Base-by-base conservation (phyloP, 129 eudicot species). In the Chrysanthemum seticuspe region DNA sequence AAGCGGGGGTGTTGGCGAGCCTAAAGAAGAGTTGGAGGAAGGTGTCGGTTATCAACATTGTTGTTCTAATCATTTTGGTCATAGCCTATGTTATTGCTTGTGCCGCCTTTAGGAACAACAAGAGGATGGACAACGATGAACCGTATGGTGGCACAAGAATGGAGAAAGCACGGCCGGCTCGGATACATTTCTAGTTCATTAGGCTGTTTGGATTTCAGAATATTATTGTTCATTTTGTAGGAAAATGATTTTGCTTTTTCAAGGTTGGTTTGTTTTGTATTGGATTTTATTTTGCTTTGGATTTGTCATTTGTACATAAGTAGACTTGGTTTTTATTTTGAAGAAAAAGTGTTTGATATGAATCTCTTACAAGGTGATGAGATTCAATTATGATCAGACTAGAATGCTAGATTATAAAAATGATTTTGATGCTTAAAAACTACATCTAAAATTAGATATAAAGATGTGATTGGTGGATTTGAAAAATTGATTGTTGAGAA, bases 1-100 rank as follows among this genome's bases (percentile, higher is more conserved):
- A 87, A 70, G 98, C 98, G 8, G 95, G 98, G 10, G 96, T 89
- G 58, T 71, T 93, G 6, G 98, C 86, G 44, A 89, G 98, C 84
- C 61, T 93, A 8, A 89, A 86, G 83, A 87, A 84, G 85, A 93
- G 96, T 62, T 93, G 98, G 98, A 87, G 96, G 76, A 93, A 89
- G 78, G 98, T 93, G 15, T 89, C 98, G 2, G 88, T 89, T 12
- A 89, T 93, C 70, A 93, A 93, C 76, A 87, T 93, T 13, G 89
- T 93, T 21, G 85, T 89, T 10, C 50, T 89, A 49, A 89, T 93
- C 77, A 77, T 93, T 78, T 83, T 93, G 0, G 95, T 93, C 36
- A 83, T 93, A 36, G 81, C 91, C 21, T 89, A 93, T 49, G 89
- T 89, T 1, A 73, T 93, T 51, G 96, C 96, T 2, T 75, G 70